These are phyloP conservation scores for Penicillium hesseltinei DNA, from an alignment of 2,329 filamentous ascomycete genomes.

Conservation along the genomic window DNA sequence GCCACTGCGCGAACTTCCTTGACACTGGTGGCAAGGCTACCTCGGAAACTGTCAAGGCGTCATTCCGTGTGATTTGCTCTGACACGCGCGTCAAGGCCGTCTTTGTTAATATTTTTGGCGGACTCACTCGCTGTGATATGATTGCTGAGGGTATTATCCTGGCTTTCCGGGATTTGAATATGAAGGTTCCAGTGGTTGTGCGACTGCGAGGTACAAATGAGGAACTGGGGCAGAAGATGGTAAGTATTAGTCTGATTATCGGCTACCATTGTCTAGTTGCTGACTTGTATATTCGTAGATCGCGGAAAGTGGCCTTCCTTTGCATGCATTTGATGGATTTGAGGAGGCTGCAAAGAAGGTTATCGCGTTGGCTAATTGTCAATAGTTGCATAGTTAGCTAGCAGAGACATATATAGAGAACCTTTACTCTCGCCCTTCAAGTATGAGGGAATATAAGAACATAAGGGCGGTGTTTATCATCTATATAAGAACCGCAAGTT, in stretches of 20 bases:
- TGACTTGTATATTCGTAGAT: slow-evolving; percentile 46
- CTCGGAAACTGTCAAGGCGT: slow-evolving; percentile 71
- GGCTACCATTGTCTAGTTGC: background rate
- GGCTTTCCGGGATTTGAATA: slow-evolving; percentile 67
- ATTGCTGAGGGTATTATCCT: slow-evolving; percentile 72
- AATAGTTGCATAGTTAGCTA: background rate
- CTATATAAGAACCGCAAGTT: no score
- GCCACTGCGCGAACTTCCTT: slow-evolving; percentile 75
- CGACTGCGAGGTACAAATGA: slow-evolving; percentile 74
- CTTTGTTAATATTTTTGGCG: slow-evolving; percentile 71
- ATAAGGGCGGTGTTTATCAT: no score
- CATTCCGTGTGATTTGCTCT: slow-evolving; percentile 69
- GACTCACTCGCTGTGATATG: slow-evolving; percentile 74
- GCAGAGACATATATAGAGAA: no score
- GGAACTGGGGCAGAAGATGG: slow-evolving; percentile 64
- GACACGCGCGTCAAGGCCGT: slow-evolving; percentile 71
- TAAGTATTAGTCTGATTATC: slow-evolving; percentile 29
- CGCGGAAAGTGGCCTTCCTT: slow-evolving; percentile 62
- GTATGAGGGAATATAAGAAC: no score
- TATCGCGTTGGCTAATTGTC: slow-evolving; percentile 38
- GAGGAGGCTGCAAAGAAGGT: slow-evolving; percentile 69
- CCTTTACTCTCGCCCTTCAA: no score
- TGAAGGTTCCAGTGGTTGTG: slow-evolving; percentile 72
- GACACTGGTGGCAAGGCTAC: slow-evolving; percentile 90
- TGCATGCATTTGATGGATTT: slow-evolving; percentile 72